Evolutionary conservation across 75 land plant genomes (phyloP).

Genomic region (Pinus tabuliformis): DNA sequence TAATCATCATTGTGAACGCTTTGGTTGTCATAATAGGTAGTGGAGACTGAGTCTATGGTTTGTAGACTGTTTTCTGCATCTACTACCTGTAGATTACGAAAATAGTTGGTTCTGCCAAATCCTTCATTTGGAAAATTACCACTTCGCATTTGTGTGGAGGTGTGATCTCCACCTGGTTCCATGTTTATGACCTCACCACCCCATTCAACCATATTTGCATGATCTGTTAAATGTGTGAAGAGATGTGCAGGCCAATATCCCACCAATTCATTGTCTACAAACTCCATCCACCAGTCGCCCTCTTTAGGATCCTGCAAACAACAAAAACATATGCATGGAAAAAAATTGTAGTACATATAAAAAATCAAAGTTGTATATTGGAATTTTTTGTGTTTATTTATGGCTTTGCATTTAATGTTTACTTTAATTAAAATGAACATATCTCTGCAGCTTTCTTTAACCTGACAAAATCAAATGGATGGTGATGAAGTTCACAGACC

Average conservation of each 20-base stretch:
- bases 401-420: too few relatives aligned
- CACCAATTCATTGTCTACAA: slow-evolving; percentile 58
- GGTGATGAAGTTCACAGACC: not conserved
- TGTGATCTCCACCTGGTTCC: slow-evolving; percentile 44
- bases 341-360: too few relatives aligned
- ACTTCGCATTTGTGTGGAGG: slow-evolving; percentile 88
- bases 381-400: too few relatives aligned
- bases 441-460: too few relatives aligned
- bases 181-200: slow-evolving; percentile 73
- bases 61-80: slow-evolving; percentile 59
- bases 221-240: slow-evolving; percentile 57
- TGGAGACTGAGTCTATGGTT: slow-evolving; percentile 31
- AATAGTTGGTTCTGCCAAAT: slow-evolving; percentile 70
- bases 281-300: slow-evolving; percentile 92
- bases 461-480: too few relatives aligned
- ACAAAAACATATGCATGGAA: not conserved
- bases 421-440: too few relatives aligned
- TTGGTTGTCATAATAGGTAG: slow-evolving; percentile 63
- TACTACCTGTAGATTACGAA: slow-evolving; percentile 71
- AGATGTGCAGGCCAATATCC: slow-evolving; percentile 88
- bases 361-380: too few relatives aligned
- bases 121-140: slow-evolving; percentile 85
- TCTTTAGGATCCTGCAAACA: slow-evolving; percentile 77
- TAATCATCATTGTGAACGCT: slow-evolving; percentile 55
- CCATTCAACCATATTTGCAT: slow-evolving; percentile 73